Conservation (phyloP, 2,329 filamentous ascomycete species). For the Arthrobotrys conoides region DNA sequence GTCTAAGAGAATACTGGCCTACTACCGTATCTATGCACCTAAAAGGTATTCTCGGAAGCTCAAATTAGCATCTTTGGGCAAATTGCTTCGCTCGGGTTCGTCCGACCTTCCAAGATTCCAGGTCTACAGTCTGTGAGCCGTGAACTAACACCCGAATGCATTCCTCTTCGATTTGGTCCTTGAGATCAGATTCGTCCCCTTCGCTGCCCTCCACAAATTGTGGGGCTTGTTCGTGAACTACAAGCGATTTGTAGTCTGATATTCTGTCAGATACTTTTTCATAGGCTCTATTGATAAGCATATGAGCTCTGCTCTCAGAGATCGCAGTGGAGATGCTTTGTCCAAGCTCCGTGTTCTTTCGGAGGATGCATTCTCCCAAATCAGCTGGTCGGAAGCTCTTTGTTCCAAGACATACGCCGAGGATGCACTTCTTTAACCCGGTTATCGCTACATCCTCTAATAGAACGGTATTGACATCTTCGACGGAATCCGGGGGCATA, state of each 20-base stretch:
- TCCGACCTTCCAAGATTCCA: not conserved
- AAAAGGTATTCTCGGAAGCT: not conserved
- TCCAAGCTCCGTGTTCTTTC: not conserved
- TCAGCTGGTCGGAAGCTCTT: not conserved
- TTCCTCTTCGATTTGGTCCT: not conserved
- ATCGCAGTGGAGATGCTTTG: not conserved
- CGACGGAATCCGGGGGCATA: not conserved
- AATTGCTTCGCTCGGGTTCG: not conserved
- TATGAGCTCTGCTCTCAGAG: not conserved
- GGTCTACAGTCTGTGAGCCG: not conserved
- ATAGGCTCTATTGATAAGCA: not conserved
- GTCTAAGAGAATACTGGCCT: not conserved
- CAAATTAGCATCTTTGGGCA: not conserved
- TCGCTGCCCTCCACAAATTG: not conserved
- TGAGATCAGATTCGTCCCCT: not conserved
- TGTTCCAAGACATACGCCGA: not conserved
- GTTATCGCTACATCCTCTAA: constrained; percentile 11
- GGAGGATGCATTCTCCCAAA: constrained; percentile 6
- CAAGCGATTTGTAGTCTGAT: not conserved
- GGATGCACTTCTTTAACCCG: constrained; percentile 1
- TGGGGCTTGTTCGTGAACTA: not conserved
- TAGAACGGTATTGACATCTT: not conserved
- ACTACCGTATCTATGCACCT: not conserved
- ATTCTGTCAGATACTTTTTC: not conserved
- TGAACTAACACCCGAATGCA: not conserved